Conservation (phyloP, 176 grass and related monocot genomes). For the Oryza australiensis region DNA sequence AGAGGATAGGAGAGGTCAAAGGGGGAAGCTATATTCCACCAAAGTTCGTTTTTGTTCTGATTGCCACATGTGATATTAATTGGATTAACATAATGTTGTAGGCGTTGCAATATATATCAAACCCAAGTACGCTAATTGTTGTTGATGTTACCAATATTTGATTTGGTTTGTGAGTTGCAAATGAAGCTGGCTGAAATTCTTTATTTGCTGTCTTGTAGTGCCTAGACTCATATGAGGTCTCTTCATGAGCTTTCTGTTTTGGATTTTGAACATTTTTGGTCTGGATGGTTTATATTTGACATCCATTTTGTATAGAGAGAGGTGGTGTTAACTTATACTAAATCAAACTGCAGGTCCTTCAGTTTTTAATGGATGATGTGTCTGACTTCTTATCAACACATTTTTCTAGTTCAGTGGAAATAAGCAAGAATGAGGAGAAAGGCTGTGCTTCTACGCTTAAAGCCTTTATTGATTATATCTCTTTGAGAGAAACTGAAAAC, state of each 20-base stretch:
- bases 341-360: conserved; percentile 68
- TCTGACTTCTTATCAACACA: conserved; percentile 89
- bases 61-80: too few species aligned
- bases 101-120: neutral
- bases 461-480: conserved; percentile 84
- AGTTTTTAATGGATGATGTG: conserved; percentile 96
- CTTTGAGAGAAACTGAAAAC: conserved; percentile 86
- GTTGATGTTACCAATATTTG: neutral
- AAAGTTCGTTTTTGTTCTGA: too few species aligned
- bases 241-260: neutral
- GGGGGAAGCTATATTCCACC: too few species aligned
- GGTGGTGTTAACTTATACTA: conserved; percentile 16
- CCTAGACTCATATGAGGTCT: neutral
- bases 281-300: conserved; percentile 4
- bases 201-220: too few species aligned
- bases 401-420: conserved; percentile 64
- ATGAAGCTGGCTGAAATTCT: neutral
- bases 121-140: neutral
- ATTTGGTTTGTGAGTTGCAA: neutral
- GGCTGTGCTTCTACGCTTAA: conserved; percentile 66
- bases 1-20: too few species aligned
- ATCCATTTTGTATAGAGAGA: neutral
- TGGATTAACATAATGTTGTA: neutral
- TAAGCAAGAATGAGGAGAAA: conserved; percentile 57
- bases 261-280: conserved; percentile 7